Evolutionary conservation across 1,284 basidiomycete genomes (phyloP).

Genomic region (Rhodotorula mucilaginosa): DNA sequence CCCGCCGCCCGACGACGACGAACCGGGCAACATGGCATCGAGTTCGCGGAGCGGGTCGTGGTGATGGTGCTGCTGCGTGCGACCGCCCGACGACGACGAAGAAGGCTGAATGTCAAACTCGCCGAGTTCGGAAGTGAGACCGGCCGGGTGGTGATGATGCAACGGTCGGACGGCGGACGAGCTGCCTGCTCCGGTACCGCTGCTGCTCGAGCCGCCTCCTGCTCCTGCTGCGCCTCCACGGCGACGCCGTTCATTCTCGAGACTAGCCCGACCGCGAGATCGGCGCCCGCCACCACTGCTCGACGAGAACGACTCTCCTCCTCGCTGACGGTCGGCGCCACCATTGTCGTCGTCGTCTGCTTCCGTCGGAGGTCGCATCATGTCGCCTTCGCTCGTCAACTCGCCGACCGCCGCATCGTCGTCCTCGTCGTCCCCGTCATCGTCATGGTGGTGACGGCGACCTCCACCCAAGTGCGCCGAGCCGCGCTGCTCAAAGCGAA

Average conservation of each 20-base stretch:
- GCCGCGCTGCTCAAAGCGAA: background rate
- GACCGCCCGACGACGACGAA: conserved; percentile 16
- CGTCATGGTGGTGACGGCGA: background rate
- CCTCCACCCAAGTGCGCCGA: background rate
- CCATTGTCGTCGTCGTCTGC: conserved; percentile 4
- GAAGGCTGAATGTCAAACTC: conserved; percentile 25
- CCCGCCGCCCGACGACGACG: background rate
- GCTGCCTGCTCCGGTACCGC: conserved; percentile 1
- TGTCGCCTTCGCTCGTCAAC: conserved; percentile 4
- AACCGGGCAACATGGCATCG: conserved; percentile 8
- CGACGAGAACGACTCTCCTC: conserved; percentile 5
- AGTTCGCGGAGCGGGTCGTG: conserved; percentile 16
- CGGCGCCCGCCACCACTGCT: conserved; percentile 6
- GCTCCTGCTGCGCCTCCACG: background rate
- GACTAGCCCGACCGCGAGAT: background rate
- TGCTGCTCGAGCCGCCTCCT: conserved; percentile 1
- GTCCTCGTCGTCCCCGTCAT: conserved; percentile 9
- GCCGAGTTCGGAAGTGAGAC: conserved; percentile 30
- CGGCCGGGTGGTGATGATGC: conserved; percentile 33
- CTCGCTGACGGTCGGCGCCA: background rate
- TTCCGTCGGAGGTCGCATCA: background rate
- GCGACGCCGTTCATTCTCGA: background rate
- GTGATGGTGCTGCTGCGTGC: conserved; percentile 11
- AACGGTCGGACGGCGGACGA: conserved; percentile 7
- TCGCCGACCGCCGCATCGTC: background rate